Base-by-base conservation (phyloP, 179 eudicot species). In the Nepenthes alata region DNA sequence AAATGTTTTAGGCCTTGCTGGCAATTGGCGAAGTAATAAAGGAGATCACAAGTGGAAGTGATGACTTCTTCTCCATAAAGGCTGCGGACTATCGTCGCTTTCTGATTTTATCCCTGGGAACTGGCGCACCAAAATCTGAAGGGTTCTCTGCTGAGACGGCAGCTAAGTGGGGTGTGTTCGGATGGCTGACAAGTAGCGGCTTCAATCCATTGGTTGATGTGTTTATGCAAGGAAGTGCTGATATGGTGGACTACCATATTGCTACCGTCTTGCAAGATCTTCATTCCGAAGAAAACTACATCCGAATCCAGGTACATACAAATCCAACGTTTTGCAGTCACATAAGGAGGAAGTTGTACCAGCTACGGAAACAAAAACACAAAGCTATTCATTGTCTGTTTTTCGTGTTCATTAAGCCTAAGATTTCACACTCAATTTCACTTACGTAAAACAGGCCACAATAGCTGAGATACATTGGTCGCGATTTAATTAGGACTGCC, bases 181-280 rank as follows among this genome's bases (percentile, higher is more conserved):
- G 81, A 0, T 83, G 83, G 88, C 70, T 83, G n/a, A 39, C 60
- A 0, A 34, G 45, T 11, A 69, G 63, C 34, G 77, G 74, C 0
- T 64, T 83, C 2, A 67, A 61, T n/a, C 88, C 86, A 34, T 38
- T 81, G 34, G 59, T 75, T 0, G 81, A 76, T 25, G 72, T 77
- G 0, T 79, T 78, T 58, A 65, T 47, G 38, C 79, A 77, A 62
- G 77, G 84, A 0, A 84, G 80, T 61, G 75, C 48, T 47, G 86
- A 84, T 59, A 79, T 84, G 80, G 80, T 78, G 14, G 84, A 84
- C 47, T 73, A 63, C 51, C 86, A 84, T 62, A 58, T 76, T 44
- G 60, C 71, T 5, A 65, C 64, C 2, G 64, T 77, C 12, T 75
- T 81, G 51, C 74, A 84, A 67, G 81, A 82, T 10, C 79, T 79